Evolutionary conservation across 139 green algal genomes (phyloP).

Genomic region (Marvania coccoides): DNA sequence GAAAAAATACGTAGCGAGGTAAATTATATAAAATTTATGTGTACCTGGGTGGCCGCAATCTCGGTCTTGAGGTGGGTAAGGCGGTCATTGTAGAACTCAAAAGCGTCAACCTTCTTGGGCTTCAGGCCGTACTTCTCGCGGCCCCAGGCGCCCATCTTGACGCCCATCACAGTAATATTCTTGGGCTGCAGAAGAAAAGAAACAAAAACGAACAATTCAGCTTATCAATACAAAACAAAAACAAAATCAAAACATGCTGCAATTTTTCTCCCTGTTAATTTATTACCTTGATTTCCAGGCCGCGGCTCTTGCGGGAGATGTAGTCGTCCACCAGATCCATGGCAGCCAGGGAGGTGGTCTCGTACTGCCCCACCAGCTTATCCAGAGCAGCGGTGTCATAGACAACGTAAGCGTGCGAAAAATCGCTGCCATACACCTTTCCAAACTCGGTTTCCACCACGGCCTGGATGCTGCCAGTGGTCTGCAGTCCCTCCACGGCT

Average conservation of each 20-base stretch:
- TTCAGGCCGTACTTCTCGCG: conserved; percentile 43
- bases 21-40: not conserved
- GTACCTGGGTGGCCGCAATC: conserved; percentile 28
- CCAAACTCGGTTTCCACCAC: conserved; percentile 27
- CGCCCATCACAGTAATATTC: conserved; percentile 39
- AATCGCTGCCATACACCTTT: conserved; percentile 3
- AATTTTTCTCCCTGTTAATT: conserved; percentile 24
- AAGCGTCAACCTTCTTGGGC: conserved; percentile 39
- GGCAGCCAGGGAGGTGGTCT: not conserved
- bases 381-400: not conserved
- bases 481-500: not conserved
- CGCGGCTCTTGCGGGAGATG: conserved; percentile 15
- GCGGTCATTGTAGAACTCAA: conserved; percentile 39
- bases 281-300: conserved; percentile 26
- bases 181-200: conserved; percentile 11
- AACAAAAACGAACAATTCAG: conserved; percentile 13
- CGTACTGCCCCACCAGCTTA: not conserved
- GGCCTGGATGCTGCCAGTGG: not conserved
- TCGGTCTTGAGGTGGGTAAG: conserved; percentile 33
- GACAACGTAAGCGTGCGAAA: not conserved
- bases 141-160: conserved; percentile 43
- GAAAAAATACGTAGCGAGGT: too few species aligned
- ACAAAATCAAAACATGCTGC: not conserved
- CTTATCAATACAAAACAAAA: not conserved
- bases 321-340: conserved; percentile 39